phyloP scores from a whole-genome alignment of 768 basidiomycete genomes.

The Trametes sanguinea region DNA sequence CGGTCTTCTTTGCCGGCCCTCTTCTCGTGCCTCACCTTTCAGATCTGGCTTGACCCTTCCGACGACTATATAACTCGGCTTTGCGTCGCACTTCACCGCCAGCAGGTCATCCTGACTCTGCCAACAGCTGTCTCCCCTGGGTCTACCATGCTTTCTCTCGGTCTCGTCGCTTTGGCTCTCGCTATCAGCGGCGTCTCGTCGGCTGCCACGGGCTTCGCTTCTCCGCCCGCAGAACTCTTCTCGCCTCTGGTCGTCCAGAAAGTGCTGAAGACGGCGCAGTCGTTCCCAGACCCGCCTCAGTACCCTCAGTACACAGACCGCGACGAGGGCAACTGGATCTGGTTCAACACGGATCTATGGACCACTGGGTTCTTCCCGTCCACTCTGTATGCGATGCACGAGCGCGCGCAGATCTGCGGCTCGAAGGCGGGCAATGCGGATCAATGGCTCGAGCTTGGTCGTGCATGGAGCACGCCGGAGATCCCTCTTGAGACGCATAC shows the following conservation, averaged over 20 bases:
- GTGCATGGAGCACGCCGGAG: constrained; percentile 52
- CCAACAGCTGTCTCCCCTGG: not conserved
- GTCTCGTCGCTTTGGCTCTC: constrained; percentile 2
- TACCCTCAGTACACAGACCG: constrained; percentile 66
- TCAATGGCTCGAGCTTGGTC: constrained; percentile 60
- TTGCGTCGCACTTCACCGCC: not conserved
- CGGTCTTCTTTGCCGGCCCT: too few relatives aligned
- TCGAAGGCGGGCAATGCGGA: constrained; percentile 41
- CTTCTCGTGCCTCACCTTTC: not conserved
- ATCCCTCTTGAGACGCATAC: constrained; percentile 50
- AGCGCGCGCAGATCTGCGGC: constrained; percentile 51
- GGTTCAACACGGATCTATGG: constrained; percentile 60
- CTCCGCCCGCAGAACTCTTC: constrained; percentile 53
- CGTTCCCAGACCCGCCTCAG: constrained; percentile 41
- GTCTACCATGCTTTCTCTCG: constrained; percentile 1
- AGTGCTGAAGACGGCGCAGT: constrained; percentile 55
- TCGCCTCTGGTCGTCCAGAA: constrained; percentile 61
- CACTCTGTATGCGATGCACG: constrained; percentile 59
- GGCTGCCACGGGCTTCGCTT: not conserved
- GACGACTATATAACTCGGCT: not conserved
- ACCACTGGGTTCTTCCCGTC: constrained; percentile 70
- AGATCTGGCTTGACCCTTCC: not conserved
- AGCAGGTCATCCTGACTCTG: not conserved
- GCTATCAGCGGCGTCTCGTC: not conserved
- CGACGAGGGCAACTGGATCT: constrained; percentile 51